These are phyloP conservation scores for Monosporozyma unispora DNA, from an alignment of 805 yeast species.

Conservation along the genomic window DNA sequence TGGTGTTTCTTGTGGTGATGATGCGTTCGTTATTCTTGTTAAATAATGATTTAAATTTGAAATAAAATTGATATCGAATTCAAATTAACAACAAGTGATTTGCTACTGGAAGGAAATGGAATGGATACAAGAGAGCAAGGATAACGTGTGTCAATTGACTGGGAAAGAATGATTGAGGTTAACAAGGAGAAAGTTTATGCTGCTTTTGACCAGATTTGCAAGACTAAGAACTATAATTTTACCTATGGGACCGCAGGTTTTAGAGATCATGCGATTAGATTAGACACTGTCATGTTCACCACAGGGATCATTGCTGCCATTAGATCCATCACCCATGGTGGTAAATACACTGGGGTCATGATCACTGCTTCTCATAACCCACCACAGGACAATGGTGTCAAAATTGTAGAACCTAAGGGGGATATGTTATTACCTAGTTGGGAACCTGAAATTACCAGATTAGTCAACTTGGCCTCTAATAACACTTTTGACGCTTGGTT, in stretches of 20 bases:
- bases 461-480: constrained; percentile 56
- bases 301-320: constrained; percentile 77
- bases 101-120: neutral
- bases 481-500: constrained; percentile 37
- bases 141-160: neutral
- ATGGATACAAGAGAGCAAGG: neutral
- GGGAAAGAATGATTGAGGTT: neutral
- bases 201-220: constrained; percentile 27
- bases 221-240: constrained; percentile 36
- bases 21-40: too few relatives aligned
- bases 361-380: constrained; percentile 95
- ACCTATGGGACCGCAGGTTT: constrained; percentile 98
- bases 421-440: constrained; percentile 78
- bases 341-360: constrained; percentile 86
- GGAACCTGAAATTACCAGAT: constrained; percentile 71
- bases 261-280: constrained; percentile 56
- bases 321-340: constrained; percentile 62
- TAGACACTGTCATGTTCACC: constrained; percentile 76
- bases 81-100: neutral
- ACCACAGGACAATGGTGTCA: constrained; percentile 84
- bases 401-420: constrained; percentile 88
- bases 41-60: neutral
- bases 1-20: neutral
- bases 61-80: neutral
- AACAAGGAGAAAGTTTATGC: constrained; percentile 8